Conservation (phyloP, 768 basidiomycete genomes). For the Boletellus ananas region DNA sequence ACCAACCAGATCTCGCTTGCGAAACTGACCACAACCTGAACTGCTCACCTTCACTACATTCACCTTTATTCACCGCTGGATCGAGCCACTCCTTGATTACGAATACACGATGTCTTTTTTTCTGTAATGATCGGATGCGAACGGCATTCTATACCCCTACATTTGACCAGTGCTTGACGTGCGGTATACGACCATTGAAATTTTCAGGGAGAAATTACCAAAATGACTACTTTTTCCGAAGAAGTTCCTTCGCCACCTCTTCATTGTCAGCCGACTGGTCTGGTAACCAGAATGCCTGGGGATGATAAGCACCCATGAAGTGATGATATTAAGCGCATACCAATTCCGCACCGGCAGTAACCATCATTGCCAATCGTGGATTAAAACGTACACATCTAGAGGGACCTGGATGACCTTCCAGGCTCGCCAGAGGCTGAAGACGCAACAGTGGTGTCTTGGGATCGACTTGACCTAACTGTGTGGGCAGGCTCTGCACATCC, state of each 20-base stretch:
- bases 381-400: conserved; percentile 88
- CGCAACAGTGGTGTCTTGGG: conserved; percentile 49
- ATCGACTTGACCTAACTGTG: conserved; percentile 50
- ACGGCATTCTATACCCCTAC: neutral
- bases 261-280: conserved; percentile 67
- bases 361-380: conserved; percentile 85
- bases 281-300: conserved; percentile 61
- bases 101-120: neutral
- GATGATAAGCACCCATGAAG: conserved; percentile 15
- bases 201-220: neutral
- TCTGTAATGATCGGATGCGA: neutral
- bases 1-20: conserved; percentile 61
- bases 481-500: conserved; percentile 71
- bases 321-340: conserved; percentile 41
- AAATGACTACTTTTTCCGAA: conserved; percentile 46
- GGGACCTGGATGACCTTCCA: conserved; percentile 83
- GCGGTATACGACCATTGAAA: neutral
- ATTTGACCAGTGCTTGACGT: neutral
- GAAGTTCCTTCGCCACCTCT: conserved; percentile 64
- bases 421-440: conserved; percentile 43
- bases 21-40: conserved; percentile 38
- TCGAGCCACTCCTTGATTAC: neutral
- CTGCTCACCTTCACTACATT: neutral
- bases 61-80: conserved; percentile 5
- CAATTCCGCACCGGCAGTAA: conserved; percentile 77